Conservation (phyloP, 2,329 filamentous ascomycete genomes). For the Nemania abortiva region DNA sequence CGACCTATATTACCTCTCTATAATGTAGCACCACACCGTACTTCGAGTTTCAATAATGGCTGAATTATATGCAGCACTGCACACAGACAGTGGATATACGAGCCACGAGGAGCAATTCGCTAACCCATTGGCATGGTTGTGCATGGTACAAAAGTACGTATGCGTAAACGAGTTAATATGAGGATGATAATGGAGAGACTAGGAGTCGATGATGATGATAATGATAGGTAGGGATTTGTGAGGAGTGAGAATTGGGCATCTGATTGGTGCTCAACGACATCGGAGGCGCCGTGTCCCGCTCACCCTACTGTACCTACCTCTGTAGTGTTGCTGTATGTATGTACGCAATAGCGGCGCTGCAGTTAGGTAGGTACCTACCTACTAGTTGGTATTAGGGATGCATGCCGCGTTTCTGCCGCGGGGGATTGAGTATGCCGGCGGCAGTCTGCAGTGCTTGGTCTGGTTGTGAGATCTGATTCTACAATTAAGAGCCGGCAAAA, state of each 20-base stretch:
- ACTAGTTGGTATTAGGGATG: neutral
- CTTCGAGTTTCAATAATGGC: conserved; percentile 33
- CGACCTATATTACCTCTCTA: neutral
- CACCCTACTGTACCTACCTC: neutral
- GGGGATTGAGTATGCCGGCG: conserved; percentile 38
- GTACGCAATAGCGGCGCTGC: no score
- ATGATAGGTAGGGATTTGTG: conserved; percentile 19
- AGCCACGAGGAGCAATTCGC: neutral
- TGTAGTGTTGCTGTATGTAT: no score
- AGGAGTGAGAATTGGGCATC: conserved; percentile 17
- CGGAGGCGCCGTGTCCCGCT: conserved; percentile 12
- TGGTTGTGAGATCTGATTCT: conserved; percentile 20
- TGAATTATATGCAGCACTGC: conserved; percentile 29
- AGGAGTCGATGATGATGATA: no score
- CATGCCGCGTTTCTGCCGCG: conserved; percentile 31
- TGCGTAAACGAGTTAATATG: neutral
- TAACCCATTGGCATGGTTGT: neutral
- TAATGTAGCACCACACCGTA: neutral
- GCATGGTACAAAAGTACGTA: conserved; percentile 8
- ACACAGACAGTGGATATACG: conserved; percentile 10
- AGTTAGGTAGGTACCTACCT: neutral
- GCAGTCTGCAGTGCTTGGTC: conserved; percentile 12
- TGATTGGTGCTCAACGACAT: conserved; percentile 30
- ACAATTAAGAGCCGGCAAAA: conserved; percentile 6
- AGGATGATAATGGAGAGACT: no score